phyloP scores from a whole-genome alignment of 768 basidiomycete species.

The Boletus bicolor region DNA sequence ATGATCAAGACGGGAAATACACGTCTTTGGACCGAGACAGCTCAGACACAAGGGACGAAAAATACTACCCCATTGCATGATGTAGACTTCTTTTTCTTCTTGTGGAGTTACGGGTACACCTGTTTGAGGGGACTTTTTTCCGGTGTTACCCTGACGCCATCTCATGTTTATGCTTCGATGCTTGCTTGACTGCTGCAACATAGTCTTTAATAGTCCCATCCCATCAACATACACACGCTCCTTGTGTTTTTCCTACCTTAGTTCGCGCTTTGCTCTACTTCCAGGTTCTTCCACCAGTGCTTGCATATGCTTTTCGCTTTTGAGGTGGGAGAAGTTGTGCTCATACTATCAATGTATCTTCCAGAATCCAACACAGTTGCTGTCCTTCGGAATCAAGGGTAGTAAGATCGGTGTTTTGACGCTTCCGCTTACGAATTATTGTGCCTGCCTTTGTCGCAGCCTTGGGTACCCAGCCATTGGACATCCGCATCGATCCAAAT shows the following conservation, averaged over 20 bases:
- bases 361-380: background rate
- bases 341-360: constrained; percentile 2
- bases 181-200: constrained; percentile 8
- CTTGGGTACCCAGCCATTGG: too few relatives aligned
- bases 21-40: constrained; percentile 16
- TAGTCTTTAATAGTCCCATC: background rate
- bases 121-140: background rate
- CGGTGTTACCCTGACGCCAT: background rate
- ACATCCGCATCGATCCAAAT: too few relatives aligned
- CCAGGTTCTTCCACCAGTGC: background rate
- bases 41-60: constrained; percentile 18
- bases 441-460: too few relatives aligned
- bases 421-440: too few relatives aligned
- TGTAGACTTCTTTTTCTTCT: background rate
- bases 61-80: constrained; percentile 13
- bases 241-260: background rate
- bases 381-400: background rate
- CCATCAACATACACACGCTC: background rate
- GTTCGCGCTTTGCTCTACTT: background rate
- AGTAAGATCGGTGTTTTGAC: too few relatives aligned
- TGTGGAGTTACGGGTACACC: constrained; percentile 9
- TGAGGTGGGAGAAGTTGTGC: background rate
- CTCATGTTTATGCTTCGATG: background rate
- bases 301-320: background rate
- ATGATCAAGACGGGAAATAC: constrained; percentile 12